Conservation (phyloP, 2,329 filamentous ascomycete genomes). For the Mollisiaceae sp. region DNA sequence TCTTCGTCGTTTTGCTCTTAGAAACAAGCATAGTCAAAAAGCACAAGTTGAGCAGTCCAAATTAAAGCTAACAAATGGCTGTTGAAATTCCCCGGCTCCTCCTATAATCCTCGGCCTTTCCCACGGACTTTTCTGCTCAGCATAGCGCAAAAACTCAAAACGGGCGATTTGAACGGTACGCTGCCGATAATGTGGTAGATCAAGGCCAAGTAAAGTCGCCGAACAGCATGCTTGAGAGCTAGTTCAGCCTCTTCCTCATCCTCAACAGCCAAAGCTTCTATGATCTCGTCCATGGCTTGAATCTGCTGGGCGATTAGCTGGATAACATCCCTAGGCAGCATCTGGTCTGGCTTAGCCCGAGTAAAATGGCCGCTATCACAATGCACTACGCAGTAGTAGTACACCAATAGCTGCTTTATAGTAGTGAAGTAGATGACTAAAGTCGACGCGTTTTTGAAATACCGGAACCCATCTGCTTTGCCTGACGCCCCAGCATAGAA, state of each 20-base stretch:
- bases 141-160: constrained; percentile 26
- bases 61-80: constrained; percentile 22
- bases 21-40: constrained; percentile 14
- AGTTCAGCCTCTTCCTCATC: constrained; percentile 16
- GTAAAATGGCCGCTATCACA: constrained; percentile 17
- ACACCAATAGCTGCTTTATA: constrained; percentile 27
- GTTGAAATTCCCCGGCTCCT: constrained; percentile 27
- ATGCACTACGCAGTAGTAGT: constrained; percentile 25
- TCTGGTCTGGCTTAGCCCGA: constrained; percentile 5
- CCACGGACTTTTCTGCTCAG: constrained; percentile 11
- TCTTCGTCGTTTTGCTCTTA: constrained; percentile 28
- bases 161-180: constrained; percentile 18
- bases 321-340: constrained; percentile 15
- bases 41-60: constrained; percentile 21
- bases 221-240: constrained; percentile 25
- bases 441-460: constrained; percentile 22
- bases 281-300: constrained; percentile 23
- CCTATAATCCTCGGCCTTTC: constrained; percentile 5
- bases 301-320: constrained; percentile 8
- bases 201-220: constrained; percentile 21
- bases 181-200: constrained; percentile 25
- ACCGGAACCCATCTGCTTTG: constrained; percentile 14
- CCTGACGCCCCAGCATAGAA: constrained; percentile 1
- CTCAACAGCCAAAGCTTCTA: constrained; percentile 15
- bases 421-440: constrained; percentile 25